Evolutionary conservation across 1,284 basidiomycete species (phyloP).

Genomic region (Exsudoporus floridanus): DNA sequence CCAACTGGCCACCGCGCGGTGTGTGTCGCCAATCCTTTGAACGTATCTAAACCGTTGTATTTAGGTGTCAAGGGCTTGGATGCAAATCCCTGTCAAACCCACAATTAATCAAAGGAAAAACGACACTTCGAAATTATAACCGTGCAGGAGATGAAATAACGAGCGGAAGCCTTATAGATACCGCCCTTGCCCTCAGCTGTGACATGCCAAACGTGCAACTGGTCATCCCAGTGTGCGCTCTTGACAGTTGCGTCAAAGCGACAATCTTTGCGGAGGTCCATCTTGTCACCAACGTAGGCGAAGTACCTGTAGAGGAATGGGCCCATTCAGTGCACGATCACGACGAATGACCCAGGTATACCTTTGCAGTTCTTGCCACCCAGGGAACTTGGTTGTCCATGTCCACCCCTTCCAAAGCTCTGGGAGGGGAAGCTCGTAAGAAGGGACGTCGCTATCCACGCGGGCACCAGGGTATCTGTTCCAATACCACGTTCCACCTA

Average conservation of each 20-base stretch:
- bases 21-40: constrained; percentile 11
- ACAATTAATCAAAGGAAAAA: background rate
- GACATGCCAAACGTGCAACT: constrained; percentile 17
- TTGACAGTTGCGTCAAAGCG: constrained; percentile 17
- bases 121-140: background rate
- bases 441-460: constrained; percentile 13
- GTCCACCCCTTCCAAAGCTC: constrained; percentile 24
- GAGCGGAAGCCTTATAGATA: constrained; percentile 1
- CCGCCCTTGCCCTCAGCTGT: constrained; percentile 6
- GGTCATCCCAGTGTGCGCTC: constrained; percentile 17
- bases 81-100: constrained; percentile 7
- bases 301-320: too few relatives aligned
- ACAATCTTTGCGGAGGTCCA: constrained; percentile 15
- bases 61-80: constrained; percentile 5
- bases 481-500: constrained; percentile 22
- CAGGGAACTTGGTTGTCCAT: constrained; percentile 22
- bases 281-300: constrained; percentile 13
- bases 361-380: constrained; percentile 12
- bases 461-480: constrained; percentile 24
- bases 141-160: constrained; percentile 14
- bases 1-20: constrained; percentile 17
- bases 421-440: constrained; percentile 17
- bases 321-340: too few relatives aligned
- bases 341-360: background rate
- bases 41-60: background rate